Conservation (phyloP, 257 asterid species). For the Parsonsia alboflavescens region DNA sequence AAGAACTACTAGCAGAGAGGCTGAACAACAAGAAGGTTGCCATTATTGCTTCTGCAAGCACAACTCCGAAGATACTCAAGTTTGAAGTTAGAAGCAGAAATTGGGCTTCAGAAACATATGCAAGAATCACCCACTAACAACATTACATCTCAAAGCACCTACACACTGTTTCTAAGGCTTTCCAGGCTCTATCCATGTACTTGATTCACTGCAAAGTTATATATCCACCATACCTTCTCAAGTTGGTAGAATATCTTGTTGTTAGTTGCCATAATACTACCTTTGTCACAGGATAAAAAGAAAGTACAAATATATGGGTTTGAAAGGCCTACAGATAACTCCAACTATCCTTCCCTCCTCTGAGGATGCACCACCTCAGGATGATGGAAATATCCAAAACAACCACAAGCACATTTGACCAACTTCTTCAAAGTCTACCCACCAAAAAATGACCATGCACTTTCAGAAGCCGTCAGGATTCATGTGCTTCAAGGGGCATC, state of each 20-base stretch:
- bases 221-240: background rate
- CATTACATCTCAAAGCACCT: background rate
- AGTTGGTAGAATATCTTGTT: background rate
- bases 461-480: slow-evolving; percentile 12
- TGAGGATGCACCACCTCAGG: background rate
- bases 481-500: slow-evolving; percentile 65
- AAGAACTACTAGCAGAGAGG: background rate
- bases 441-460: background rate
- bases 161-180: background rate
- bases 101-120: slow-evolving; percentile 1
- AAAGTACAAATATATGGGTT: slow-evolving; percentile 4
- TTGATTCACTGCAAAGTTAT: background rate
- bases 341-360: background rate
- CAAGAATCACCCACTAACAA: slow-evolving; percentile 1
- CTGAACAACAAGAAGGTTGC: background rate
- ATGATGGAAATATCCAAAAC: background rate
- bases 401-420: background rate
- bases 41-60: slow-evolving; percentile 3
- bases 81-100: background rate
- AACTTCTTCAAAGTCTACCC: background rate
- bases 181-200: background rate
- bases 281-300: slow-evolving; percentile 6
- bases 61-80: background rate
- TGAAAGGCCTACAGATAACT: background rate
- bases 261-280: slow-evolving; percentile 3